Evolutionary conservation across 179 eudicot species (phyloP).

Genomic region (Beta corolliflora): DNA sequence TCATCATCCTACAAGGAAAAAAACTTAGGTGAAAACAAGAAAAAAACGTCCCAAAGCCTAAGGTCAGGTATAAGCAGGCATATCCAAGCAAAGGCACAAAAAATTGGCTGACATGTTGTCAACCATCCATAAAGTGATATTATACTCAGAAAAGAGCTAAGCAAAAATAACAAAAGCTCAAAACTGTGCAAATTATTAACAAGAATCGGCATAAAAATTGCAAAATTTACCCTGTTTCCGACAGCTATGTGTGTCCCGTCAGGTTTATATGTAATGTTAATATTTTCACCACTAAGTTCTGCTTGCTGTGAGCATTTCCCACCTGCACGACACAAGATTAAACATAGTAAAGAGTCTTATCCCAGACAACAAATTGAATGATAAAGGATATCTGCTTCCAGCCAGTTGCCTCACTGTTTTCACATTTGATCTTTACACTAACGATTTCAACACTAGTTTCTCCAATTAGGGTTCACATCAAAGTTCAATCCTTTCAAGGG

Average conservation of each 20-base stretch:
- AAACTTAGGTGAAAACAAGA: neutral
- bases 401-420: neutral
- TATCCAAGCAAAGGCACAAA: neutral
- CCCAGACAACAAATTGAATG: neutral
- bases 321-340: conserved; percentile 47
- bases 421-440: neutral
- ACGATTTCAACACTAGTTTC: neutral
- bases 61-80: conserved; percentile 6
- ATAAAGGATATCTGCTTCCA: neutral
- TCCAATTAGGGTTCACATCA: neutral
- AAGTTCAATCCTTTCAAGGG: neutral
- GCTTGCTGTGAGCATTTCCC: conserved; percentile 96
- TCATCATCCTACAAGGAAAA: conserved; percentile 72
- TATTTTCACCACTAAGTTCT: conserved; percentile 96
- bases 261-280: conserved; percentile 92
- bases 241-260: conserved; percentile 93
- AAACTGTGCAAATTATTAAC: neutral
- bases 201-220: conserved; percentile 9
- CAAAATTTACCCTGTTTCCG: conserved; percentile 74
- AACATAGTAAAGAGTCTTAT: conserved; percentile 18
- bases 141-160: neutral
- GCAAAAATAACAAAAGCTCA: conserved; percentile 13
- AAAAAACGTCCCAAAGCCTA: neutral
- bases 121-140: neutral
- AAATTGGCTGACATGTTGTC: conserved; percentile 1